Evolutionary conservation across 768 basidiomycete species (phyloP).

Genomic region (Hypsizygus marmoreus): DNA sequence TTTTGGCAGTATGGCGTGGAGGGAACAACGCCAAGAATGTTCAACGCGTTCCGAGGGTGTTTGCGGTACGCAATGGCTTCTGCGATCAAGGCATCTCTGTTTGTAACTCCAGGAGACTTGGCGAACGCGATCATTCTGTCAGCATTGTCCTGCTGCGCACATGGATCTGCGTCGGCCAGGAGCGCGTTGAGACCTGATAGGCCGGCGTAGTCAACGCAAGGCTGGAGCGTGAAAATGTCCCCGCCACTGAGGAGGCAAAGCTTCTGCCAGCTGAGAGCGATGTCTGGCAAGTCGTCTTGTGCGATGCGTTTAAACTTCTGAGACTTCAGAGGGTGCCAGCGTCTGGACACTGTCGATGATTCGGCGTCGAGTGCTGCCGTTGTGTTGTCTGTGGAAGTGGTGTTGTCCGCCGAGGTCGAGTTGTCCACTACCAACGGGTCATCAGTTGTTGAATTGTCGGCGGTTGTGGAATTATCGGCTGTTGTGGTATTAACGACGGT

Average conservation of each 20-base stretch:
- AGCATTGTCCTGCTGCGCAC: conserved; percentile 50
- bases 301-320: too few species aligned
- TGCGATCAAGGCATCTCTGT: conserved; percentile 40
- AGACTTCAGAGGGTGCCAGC: conserved; percentile 19
- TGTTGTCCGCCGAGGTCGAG: conserved; percentile 5
- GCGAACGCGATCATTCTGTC: conserved; percentile 55
- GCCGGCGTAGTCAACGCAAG: conserved; percentile 45
- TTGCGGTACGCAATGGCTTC: conserved; percentile 44
- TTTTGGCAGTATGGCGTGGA: conserved; percentile 48
- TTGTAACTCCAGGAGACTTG: conserved; percentile 41
- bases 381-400: conserved; percentile 13
- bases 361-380: conserved; percentile 14
- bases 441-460: too few species aligned
- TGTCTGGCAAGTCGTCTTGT: conserved; percentile 35
- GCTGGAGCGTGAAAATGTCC: conserved; percentile 38
- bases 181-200: conserved; percentile 43
- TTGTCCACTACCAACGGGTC: not conserved
- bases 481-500: conserved; percentile 16
- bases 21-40: conserved; percentile 42
- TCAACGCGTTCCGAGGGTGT: conserved; percentile 45
- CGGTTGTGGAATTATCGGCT: not conserved
- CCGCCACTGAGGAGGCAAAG: conserved; percentile 45
- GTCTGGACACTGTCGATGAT: conserved; percentile 1
- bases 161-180: conserved; percentile 45
- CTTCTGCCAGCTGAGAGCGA: conserved; percentile 44